These are phyloP conservation scores for Zasmidium citrigriseum DNA, from an alignment of 2,329 filamentous ascomycete species.

Conservation along the genomic window DNA sequence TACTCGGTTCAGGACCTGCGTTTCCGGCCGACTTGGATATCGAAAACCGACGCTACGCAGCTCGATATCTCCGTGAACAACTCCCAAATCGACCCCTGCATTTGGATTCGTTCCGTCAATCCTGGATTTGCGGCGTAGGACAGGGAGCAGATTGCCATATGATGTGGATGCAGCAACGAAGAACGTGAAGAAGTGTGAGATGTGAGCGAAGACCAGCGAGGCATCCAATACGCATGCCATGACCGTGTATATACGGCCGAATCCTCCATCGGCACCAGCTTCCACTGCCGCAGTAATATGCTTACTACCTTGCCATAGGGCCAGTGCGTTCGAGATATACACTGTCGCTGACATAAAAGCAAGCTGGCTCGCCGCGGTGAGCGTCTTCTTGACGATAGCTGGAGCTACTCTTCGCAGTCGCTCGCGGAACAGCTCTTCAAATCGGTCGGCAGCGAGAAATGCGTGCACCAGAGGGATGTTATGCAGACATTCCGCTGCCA, in stretches of 20 bases:
- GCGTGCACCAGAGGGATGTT: constrained; percentile 46
- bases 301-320: too few species aligned
- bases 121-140: neutral
- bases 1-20: neutral
- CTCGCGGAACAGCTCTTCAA: constrained; percentile 35
- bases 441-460: constrained; percentile 51
- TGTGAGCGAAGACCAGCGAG: constrained; percentile 3
- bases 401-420: too few species aligned
- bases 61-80: too few species aligned
- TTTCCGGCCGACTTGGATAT: neutral
- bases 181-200: constrained; percentile 5
- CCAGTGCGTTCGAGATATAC: too few species aligned
- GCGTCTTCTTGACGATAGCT: too few species aligned
- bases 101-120: constrained; percentile 4
- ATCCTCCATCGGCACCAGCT: too few species aligned
- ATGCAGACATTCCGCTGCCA: constrained; percentile 44
- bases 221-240: constrained; percentile 4
- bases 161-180: constrained; percentile 5
- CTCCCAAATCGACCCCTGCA: too few species aligned
- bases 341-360: too few species aligned
- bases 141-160: constrained; percentile 1
- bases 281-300: too few species aligned
- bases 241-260: too few species aligned
- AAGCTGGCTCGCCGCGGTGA: too few species aligned
- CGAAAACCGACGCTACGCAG: neutral